phyloP scores from a whole-genome alignment of 176 grass and related monocot species.

The Aegilops tauschii region DNA sequence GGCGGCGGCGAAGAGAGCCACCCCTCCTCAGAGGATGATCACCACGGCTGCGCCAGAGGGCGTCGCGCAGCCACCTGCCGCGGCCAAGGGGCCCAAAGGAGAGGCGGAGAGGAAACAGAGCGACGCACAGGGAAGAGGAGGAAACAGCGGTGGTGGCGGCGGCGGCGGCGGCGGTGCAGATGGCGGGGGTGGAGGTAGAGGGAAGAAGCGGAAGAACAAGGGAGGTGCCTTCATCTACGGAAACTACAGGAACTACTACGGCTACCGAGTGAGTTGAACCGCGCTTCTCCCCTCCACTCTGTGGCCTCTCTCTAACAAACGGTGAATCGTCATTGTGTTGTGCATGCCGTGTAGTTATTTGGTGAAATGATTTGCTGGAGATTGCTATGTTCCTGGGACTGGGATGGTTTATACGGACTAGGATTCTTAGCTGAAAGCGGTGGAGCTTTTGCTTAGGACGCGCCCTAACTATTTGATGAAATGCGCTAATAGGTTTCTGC shows the following conservation, averaged over 20 bases:
- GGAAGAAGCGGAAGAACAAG: conserved; percentile 54
- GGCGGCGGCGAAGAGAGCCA: background rate
- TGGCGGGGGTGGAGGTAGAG: background rate
- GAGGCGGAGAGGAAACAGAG: conserved; percentile 11
- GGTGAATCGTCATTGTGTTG: background rate
- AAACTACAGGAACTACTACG: conserved; percentile 94
- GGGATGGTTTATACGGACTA: background rate
- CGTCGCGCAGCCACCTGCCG: conserved; percentile 14
- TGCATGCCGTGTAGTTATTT: background rate
- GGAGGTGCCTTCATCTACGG: conserved; percentile 73
- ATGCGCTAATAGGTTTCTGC: background rate
- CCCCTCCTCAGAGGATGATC: conserved; percentile 23
- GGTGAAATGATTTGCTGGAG: background rate
- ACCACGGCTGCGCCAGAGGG: conserved; percentile 21
- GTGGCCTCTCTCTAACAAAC: background rate
- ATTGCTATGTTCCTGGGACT: background rate
- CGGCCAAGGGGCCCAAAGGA: background rate
- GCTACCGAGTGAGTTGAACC: conserved; percentile 62
- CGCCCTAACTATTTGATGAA: conserved; percentile 7
- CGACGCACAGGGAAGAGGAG: background rate
- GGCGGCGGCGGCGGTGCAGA: background rate
- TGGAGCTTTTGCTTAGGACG: background rate
- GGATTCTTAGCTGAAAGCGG: background rate
- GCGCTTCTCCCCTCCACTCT: background rate
- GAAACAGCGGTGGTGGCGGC: background rate